Conservation (phyloP, 306 rosid species). For the Biancaea sappan region DNA sequence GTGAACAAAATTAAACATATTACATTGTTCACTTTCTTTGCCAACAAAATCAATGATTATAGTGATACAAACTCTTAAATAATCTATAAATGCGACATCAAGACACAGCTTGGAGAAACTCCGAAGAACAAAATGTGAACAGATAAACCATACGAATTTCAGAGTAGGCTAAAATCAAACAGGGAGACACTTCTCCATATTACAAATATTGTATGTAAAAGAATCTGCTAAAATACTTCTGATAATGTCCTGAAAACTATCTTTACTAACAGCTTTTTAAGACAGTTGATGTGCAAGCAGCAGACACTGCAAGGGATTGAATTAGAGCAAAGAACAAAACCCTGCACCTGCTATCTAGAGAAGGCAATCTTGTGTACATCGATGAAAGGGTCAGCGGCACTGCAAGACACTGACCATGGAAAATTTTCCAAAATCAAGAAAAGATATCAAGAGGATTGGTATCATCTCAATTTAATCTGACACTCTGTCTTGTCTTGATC, state of each 20-base stretch:
- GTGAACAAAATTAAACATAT: conserved; percentile 25
- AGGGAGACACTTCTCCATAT: conserved; percentile 45
- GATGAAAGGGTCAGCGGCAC: conserved; percentile 35
- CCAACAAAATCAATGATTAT: conserved; percentile 37
- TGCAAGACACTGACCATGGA: conserved; percentile 41
- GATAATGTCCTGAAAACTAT: conserved; percentile 54
- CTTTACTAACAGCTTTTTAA: conserved; percentile 58
- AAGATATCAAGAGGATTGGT: not conserved
- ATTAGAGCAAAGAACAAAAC: conserved; percentile 47
- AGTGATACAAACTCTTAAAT: conserved; percentile 30
- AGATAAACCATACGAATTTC: conserved; percentile 44
- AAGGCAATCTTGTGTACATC: conserved; percentile 57
- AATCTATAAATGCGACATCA: conserved; percentile 38
- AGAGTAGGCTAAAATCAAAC: conserved; percentile 28
- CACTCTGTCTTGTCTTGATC: conserved; percentile 74
- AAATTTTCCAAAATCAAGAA: not conserved
- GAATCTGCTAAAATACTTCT: conserved; percentile 35
- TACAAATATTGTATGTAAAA: conserved; percentile 57
- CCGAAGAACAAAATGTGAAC: conserved; percentile 34
- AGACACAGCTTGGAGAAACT: conserved; percentile 36
- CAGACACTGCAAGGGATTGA: conserved; percentile 48
- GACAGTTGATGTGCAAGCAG: conserved; percentile 46
- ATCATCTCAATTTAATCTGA: conserved; percentile 47
- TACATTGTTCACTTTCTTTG: conserved; percentile 46
- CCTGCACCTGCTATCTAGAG: conserved; percentile 55